Evolutionary conservation across 768 basidiomycete genomes (phyloP), one percentile per base, ranked within the genome.

Genomic region (Pleurotus tuber-regium): DNA sequence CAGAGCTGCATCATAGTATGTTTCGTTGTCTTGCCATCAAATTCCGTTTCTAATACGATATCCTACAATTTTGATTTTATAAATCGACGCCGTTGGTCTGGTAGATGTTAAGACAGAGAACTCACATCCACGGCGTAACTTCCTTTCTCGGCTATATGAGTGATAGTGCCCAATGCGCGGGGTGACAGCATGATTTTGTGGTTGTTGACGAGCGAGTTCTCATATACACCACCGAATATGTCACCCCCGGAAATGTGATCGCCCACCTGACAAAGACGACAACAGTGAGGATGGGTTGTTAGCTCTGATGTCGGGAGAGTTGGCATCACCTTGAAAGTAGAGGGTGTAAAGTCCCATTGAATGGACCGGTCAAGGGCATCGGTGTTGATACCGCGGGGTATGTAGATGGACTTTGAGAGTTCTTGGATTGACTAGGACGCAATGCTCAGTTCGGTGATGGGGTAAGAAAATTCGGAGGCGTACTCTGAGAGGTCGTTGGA

Each of bases 111-210:
- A 25, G n/a, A n/a, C n/a, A n/a, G n/a, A n/a, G 35, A n/a, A 71
- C 84, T 63, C 66, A 96, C 94, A 66, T 95, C 76, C 38, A 99
- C 90, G 26, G 84, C 74, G 69, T 98, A 99, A 61, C 87, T 88
- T 58, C 95, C 97, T 70, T 92, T 92, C 70, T 93, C 93, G 12
- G 92, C 94, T 47, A 98, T 86, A 59, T 86, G 79, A 16, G 93
- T 95, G 65, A 99, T 87, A 2, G 95, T 97, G 53, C 97, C 97
- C 66, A 97, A 84, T 4, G 92, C 93, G 31, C 94, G 84, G 3
- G 97, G 97, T 28, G 86, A 78, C 44, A 99, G 77, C 91, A 98
- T 96, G 65, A 98, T 89, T 76, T 98, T 98, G 74, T 99, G 97
- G 64, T 92, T 88, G 69, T 93, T 79, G 48, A 99, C 86, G 11